These are phyloP conservation scores for Trichoderma semiorbis DNA, from an alignment of 2,329 filamentous ascomycete genomes.

Conservation along the genomic window DNA sequence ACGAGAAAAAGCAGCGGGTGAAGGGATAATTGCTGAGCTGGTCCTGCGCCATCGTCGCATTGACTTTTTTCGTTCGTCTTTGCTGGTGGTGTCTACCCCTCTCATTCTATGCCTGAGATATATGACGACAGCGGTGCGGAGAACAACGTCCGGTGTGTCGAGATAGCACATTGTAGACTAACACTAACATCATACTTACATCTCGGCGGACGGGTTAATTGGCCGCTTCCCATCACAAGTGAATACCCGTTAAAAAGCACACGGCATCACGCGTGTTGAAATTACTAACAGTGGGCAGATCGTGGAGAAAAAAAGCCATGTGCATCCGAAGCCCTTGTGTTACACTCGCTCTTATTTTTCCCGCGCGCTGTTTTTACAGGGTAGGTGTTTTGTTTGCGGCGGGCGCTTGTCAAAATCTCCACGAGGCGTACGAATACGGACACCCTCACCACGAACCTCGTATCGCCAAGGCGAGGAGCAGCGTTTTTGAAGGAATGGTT, in stretches of 20 bases:
- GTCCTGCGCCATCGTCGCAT: conserved; percentile 3
- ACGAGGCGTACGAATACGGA: not conserved
- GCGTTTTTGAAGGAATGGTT: not conserved
- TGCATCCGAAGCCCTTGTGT: not conserved
- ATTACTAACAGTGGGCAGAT: conserved; percentile 5
- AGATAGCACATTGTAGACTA: not conserved
- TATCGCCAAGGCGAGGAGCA: not conserved
- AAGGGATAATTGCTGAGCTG: not conserved
- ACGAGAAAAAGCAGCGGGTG: not conserved
- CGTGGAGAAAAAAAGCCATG: not conserved
- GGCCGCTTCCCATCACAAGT: not conserved
- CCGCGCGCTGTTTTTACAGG: not conserved
- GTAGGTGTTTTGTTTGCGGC: not conserved
- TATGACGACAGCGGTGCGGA: conserved; percentile 9
- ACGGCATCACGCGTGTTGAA: not conserved
- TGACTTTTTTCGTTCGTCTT: not conserved
- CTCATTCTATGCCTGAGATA: conserved; percentile 1
- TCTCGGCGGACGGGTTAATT: not conserved
- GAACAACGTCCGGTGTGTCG: conserved; percentile 1
- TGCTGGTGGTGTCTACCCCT: conserved; percentile 1
- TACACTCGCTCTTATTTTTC: not conserved
- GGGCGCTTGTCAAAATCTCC: not conserved
- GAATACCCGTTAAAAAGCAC: not conserved
- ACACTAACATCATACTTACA: not conserved
- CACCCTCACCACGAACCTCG: not conserved